Evolutionary conservation across 1,284 basidiomycete species (phyloP).

Genomic region (Ustilago curta): DNA sequence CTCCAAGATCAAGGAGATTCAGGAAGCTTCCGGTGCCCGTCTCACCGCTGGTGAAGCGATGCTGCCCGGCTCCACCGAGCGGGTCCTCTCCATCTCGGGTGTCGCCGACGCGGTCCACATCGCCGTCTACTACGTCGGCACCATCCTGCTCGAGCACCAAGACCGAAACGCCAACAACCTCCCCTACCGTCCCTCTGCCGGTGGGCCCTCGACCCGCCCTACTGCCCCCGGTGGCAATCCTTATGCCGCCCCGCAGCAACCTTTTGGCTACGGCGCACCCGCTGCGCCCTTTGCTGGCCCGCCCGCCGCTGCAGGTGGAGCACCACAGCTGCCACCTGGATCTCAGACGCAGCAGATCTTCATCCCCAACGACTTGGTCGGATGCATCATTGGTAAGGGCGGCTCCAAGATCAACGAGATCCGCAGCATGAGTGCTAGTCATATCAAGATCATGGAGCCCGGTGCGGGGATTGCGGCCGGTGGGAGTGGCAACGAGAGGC

Average conservation of each 20-base stretch:
- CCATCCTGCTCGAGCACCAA: constrained; percentile 93
- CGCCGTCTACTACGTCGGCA: constrained; percentile 98
- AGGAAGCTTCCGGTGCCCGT: constrained; percentile 95
- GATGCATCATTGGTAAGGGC: constrained; percentile 98
- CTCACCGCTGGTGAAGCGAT: constrained; percentile 97
- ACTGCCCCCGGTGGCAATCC: constrained; percentile 25
- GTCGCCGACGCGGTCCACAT: constrained; percentile 99
- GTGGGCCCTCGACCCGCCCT: constrained; percentile 34
- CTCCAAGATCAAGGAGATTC: constrained; percentile 99
- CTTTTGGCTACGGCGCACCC: constrained; percentile 39
- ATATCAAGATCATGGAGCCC: constrained; percentile 99
- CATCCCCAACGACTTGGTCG: constrained; percentile 97
- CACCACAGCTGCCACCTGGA: constrained; percentile 72
- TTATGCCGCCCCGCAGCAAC: constrained; percentile 26
- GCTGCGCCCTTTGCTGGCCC: constrained; percentile 32
- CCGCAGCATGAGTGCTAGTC: constrained; percentile 88
- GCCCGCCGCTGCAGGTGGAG: constrained; percentile 27
- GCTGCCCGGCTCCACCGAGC: constrained; percentile 96
- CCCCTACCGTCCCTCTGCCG: constrained; percentile 68
- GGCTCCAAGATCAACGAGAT: constrained; percentile 99
- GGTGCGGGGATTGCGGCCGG: constrained; percentile 67
- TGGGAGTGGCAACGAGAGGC: constrained; percentile 70
- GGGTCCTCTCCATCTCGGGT: constrained; percentile 92
- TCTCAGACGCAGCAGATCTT: constrained; percentile 97
- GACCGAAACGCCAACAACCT: constrained; percentile 72